These are phyloP conservation scores for Myxozyma sirexii DNA, from an alignment of 805 yeast species.

Conservation along the genomic window DNA sequence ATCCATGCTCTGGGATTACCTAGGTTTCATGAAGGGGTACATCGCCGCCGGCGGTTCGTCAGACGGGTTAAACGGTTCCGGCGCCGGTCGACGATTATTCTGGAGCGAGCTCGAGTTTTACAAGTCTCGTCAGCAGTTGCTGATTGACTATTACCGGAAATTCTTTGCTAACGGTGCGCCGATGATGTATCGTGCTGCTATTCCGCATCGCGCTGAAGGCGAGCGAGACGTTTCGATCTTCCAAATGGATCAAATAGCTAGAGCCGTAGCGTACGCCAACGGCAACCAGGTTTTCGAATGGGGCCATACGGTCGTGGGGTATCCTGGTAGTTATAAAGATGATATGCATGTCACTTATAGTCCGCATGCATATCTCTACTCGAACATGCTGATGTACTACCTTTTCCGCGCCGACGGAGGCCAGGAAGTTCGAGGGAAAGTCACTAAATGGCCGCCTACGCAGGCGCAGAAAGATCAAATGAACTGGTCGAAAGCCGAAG, in stretches of 20 bases:
- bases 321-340: constrained; percentile 5
- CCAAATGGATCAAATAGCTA: constrained; percentile 21
- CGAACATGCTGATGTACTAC: constrained; percentile 24
- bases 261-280: constrained; percentile 15
- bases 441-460: constrained; percentile 14
- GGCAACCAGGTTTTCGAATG: constrained; percentile 26
- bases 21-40: neutral
- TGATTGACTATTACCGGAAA: constrained; percentile 7
- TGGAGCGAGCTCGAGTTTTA: constrained; percentile 24
- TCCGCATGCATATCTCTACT: constrained; percentile 14
- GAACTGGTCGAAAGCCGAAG: neutral
- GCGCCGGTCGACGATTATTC: constrained; percentile 7
- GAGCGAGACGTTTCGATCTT: constrained; percentile 15
- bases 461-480: neutral
- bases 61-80: neutral
- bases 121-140: constrained; percentile 10
- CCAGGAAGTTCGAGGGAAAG: constrained; percentile 10
- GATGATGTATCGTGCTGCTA: constrained; percentile 19
- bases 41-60: neutral
- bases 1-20: constrained; percentile 18
- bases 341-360: constrained; percentile 13
- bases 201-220: constrained; percentile 14
- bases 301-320: constrained; percentile 19
- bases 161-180: constrained; percentile 24
- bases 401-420: constrained; percentile 29